Conservation (phyloP, 2,329 filamentous ascomycete species). For the Xylariaceae sp. region DNA sequence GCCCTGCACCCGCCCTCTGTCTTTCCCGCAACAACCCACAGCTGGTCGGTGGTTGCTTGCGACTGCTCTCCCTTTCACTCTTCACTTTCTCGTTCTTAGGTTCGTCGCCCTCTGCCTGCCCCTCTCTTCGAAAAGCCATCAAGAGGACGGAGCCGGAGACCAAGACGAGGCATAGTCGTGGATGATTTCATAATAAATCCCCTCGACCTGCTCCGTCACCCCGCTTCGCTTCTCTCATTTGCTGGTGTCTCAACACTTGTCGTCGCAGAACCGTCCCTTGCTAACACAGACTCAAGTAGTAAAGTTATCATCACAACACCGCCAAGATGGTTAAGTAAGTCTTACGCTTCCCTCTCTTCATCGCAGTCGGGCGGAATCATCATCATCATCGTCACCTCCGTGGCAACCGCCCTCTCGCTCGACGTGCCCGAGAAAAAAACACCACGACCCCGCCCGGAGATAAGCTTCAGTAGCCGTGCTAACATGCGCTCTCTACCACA, state of each 20-base stretch:
- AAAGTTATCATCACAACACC: constrained; percentile 60
- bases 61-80: constrained; percentile 17
- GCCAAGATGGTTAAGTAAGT: constrained; percentile 99
- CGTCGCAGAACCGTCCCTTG: background rate
- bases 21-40: constrained; percentile 27
- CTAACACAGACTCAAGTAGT: constrained; percentile 27
- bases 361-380: background rate
- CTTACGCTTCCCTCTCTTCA: background rate
- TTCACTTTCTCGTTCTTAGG: constrained; percentile 20
- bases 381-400: constrained; percentile 8
- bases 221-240: constrained; percentile 9
- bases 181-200: constrained; percentile 8
- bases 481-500: constrained; percentile 50
- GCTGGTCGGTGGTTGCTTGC: constrained; percentile 32
- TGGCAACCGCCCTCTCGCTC: too few relatives aligned
- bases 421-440: constrained; percentile 9
- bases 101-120: constrained; percentile 10
- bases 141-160: background rate
- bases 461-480: constrained; percentile 41
- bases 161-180: background rate
- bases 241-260: background rate
- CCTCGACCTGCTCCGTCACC: constrained; percentile 5
- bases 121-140: constrained; percentile 1
- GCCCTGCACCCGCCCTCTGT: constrained; percentile 10
- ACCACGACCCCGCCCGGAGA: constrained; percentile 39